Evolutionary conservation across 169 alveolate species (phyloP), one percentile per base, ranked within the genome.

Genomic region (Cytauxzoon felis): DNA sequence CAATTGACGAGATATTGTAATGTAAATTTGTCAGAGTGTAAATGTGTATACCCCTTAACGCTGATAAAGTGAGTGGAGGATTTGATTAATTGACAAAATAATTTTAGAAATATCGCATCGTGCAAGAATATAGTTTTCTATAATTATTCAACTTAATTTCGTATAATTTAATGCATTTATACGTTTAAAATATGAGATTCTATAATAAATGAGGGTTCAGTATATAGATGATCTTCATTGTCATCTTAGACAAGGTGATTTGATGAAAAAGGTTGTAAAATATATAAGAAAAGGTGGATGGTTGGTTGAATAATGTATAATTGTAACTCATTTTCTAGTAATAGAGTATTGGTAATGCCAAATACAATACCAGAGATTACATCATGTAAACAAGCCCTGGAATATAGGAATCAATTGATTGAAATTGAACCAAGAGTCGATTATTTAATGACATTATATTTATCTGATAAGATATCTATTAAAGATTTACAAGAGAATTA

Each of bases 261-360:
- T 65, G 50, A 65, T 66, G 86, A 4, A 42, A 47, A 66, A 41
- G 48, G 86, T 76, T 23, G 67, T 64, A n/a, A 63, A 57, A 30
- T 30, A 29, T 30, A 56, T 76, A n/a, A 43, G 72, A 65, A 57
- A 41, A 33, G 86, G 86, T 32, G 87, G 92, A 30, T 26, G 89
- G 88, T 29, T 58, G 40, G 87, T 34, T 63, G 21, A 26, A 30
- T 23, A 24, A n/a, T 8, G 43, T 43, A 23, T 16, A 19, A 36
- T n/a, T 1, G 30, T 8, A 4, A 21, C 41, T 42, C 34, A 16
- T 30, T 50, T 26, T 36, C 13, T 13, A 76, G 92, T 59, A 63
- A 86, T 67, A 75, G 92, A 19, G 92, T 86, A 18, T 58, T 86
- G 29, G 92, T 86, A 0, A 86, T 86, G 92, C 92, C 92, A 1